Conservation (phyloP, 202 grass and related monocot genomes). For the Zizania palustris region DNA sequence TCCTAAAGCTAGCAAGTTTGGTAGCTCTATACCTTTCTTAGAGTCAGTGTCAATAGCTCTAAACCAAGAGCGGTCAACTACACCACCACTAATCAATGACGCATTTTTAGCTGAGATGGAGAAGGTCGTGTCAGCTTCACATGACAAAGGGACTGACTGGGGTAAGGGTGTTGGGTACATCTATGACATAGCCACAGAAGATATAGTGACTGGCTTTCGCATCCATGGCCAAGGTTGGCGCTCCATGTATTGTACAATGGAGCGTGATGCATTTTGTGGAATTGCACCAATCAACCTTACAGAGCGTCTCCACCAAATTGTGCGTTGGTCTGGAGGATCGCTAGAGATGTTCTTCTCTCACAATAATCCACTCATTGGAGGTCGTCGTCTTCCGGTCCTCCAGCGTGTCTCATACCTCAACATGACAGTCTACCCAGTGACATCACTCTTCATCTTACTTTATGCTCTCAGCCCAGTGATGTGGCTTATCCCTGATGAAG, state of each 20-base stretch:
- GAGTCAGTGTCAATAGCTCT: constrained; percentile 29
- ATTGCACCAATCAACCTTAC: constrained; percentile 74
- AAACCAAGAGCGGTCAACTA: neutral
- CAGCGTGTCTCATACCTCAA: constrained; percentile 74
- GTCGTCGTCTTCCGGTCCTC: constrained; percentile 34
- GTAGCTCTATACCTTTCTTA: constrained; percentile 31
- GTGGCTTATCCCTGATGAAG: constrained; percentile 64
- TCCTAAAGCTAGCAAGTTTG: constrained; percentile 32
- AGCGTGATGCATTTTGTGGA: constrained; percentile 61
- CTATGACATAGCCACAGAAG: constrained; percentile 71
- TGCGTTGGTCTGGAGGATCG: constrained; percentile 65
- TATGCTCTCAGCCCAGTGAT: constrained; percentile 61
- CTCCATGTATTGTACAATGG: constrained; percentile 68
- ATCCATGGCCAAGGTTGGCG: constrained; percentile 72
- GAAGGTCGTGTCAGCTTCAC: constrained; percentile 56
- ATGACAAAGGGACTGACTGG: constrained; percentile 62
- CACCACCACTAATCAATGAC: constrained; percentile 28
- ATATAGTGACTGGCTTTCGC: constrained; percentile 65
- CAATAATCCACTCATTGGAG: constrained; percentile 61
- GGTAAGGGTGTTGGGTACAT: constrained; percentile 69
- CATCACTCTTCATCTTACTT: constrained; percentile 67
- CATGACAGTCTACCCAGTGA: constrained; percentile 64
- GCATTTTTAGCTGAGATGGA: constrained; percentile 36
- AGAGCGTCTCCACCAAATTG: constrained; percentile 68
- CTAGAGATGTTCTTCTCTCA: constrained; percentile 81